phyloP scores from a whole-genome alignment of 306 rosid genomes.

The Luffa aegyptiaca region DNA sequence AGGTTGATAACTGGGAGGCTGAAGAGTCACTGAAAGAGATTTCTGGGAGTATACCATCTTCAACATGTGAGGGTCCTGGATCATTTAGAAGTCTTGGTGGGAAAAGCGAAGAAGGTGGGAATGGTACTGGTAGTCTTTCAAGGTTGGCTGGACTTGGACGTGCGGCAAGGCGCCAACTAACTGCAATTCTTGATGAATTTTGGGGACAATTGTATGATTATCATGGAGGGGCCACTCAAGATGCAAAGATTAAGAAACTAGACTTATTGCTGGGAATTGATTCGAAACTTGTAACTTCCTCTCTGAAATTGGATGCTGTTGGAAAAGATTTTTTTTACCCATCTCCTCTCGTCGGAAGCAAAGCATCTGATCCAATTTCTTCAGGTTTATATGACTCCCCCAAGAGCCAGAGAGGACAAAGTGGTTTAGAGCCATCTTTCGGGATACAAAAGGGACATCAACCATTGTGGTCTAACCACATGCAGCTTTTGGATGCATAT shows the following conservation, averaged over 20 bases:
- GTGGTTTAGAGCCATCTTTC: slow-evolving; percentile 42
- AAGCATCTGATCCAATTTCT: slow-evolving; percentile 37
- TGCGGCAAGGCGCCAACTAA: slow-evolving; percentile 86
- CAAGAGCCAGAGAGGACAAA: slow-evolving; percentile 40
- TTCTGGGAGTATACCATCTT: slow-evolving; percentile 30
- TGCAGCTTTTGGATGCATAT: slow-evolving; percentile 41
- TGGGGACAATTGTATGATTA: slow-evolving; percentile 88
- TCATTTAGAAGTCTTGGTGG: slow-evolving; percentile 87
- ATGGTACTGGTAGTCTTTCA: slow-evolving; percentile 83
- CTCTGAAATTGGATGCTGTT: slow-evolving; percentile 40
- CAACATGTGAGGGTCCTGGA: slow-evolving; percentile 71
- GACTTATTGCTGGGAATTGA: slow-evolving; percentile 52
- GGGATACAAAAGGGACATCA: slow-evolving; percentile 49
- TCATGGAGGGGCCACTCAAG: slow-evolving; percentile 53
- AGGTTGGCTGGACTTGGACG: slow-evolving; percentile 92
- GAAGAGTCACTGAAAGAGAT: slow-evolving; percentile 55
- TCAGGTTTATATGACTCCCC: slow-evolving; percentile 49
- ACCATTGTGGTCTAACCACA: slow-evolving; percentile 37
- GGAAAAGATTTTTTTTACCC: slow-evolving; percentile 34
- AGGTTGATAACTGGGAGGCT: slow-evolving; percentile 63
- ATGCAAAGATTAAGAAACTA: slow-evolving; percentile 58
- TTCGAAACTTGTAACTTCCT: slow-evolving; percentile 29
- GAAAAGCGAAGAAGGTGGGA: slow-evolving; percentile 84
- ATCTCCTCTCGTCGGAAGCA: slow-evolving; percentile 32
- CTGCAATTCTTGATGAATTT: slow-evolving; percentile 65